These are phyloP conservation scores for Ceratocystis papillata DNA, from an alignment of 2,329 filamentous ascomycete species.

Conservation along the genomic window DNA sequence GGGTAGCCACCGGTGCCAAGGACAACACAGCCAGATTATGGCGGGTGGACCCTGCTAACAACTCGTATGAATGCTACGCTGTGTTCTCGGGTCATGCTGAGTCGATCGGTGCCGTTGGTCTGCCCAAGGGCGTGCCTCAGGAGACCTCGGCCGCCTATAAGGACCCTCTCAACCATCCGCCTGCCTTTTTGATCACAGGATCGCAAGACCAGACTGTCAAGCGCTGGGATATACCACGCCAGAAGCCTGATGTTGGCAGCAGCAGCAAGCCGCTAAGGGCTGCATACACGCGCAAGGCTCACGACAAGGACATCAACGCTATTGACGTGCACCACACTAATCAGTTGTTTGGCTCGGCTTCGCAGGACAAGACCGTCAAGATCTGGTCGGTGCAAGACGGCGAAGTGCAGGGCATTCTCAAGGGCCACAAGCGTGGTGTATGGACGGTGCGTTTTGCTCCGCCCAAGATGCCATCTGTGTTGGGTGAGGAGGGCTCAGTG, in stretches of 20 bases:
- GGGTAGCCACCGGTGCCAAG: conserved; percentile 92
- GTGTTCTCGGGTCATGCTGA: conserved; percentile 87
- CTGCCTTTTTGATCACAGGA: conserved; percentile 75
- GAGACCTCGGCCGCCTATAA: conserved; percentile 58
- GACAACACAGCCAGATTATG: conserved; percentile 90
- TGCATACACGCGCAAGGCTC: conserved; percentile 81
- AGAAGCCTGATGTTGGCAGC: conserved; percentile 33
- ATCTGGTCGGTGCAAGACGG: conserved; percentile 89
- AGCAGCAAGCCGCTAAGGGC: conserved; percentile 46
- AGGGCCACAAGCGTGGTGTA: conserved; percentile 86
- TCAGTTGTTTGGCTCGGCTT: conserved; percentile 86
- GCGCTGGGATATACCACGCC: conserved; percentile 69
- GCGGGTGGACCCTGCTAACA: conserved; percentile 66
- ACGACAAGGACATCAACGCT: conserved; percentile 98
- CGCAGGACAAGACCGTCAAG: conserved; percentile 92
- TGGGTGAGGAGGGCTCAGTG: conserved; percentile 59
- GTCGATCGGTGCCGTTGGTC: conserved; percentile 77
- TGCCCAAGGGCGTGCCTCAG: conserved; percentile 60
- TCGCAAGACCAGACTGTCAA: conserved; percentile 95
- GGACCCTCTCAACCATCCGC: conserved; percentile 68
- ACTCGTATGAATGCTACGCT: conserved; percentile 68
- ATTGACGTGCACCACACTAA: conserved; percentile 66
- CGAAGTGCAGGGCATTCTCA: conserved; percentile 79
- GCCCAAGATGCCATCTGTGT: conserved; percentile 59
- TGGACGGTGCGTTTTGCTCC: conserved; percentile 93